Evolutionary conservation across 108 stramenopile genomes (phyloP), one percentile per base, ranked within the genome.

Genomic region (Stephanodiscus triporus): DNA sequence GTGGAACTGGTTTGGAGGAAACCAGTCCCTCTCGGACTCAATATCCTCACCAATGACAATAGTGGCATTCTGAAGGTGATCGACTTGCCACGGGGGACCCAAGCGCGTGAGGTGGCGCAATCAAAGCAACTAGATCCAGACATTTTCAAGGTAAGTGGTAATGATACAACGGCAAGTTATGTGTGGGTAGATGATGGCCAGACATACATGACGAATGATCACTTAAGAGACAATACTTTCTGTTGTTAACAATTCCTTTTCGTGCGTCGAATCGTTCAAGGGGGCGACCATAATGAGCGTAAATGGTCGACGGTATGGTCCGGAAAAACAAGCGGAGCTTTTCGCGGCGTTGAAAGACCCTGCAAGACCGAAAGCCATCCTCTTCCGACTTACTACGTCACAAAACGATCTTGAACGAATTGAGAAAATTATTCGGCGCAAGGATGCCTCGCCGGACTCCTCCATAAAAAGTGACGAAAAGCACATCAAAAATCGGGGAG

Each of bases 1-100:
- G 62, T 92, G 23, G 95, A 96, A 70, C 78, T 96, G 11, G 92
- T 96, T 22, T 96, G 92, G 92, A 72, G 91, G 50, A 91, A 96
- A 65, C 78, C 76, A 32, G 67, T 96, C 7, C 95, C 95, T 20
- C 74, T 96, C 10, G 95, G 95, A 24, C 88, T 96, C 85, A 96
- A 96, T 51, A 75, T 96, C 22, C 74, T 96, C 27, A 77, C 90
- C 51, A 96, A 93, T 61, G 91, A 96, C 63, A 83, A 89, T 29
- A 87, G 87, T 68, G 95, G 95, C 4, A 73, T 64, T 26, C 68
- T 96, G 47, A 96, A 93, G 70, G 89, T 96, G n/a, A 91, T 96
- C 55, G 95, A 96, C 71, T 91, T 96, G 68, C 95, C 95, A 13
- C 64, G 95, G 53, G 95, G 95, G 23, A 90, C 89, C 24, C 95